These are phyloP conservation scores for Metschnikowia lochheadii DNA, from an alignment of 805 yeast genomes.

Conservation along the genomic window DNA sequence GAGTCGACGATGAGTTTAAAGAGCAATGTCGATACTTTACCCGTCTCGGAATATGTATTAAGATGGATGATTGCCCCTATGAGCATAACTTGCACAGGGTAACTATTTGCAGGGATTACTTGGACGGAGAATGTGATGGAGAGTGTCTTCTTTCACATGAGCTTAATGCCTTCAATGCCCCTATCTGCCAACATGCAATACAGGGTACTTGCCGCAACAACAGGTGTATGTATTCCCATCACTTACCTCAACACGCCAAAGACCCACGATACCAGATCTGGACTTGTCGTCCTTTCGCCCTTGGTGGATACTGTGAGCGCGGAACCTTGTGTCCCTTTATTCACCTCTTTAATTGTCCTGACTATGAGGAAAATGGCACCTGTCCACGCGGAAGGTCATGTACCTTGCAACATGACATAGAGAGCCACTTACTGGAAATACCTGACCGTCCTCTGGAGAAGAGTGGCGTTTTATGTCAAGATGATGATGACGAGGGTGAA, in stretches of 20 bases:
- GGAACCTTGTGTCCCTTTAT: slow-evolving; percentile 55
- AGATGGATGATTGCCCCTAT: slow-evolving; percentile 49
- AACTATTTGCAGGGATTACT: slow-evolving; percentile 50
- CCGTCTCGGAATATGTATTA: slow-evolving; percentile 49
- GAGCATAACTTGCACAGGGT: slow-evolving; percentile 49
- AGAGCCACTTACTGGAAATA: slow-evolving; percentile 24
- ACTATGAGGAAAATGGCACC: slow-evolving; percentile 54
- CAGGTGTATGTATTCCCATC: slow-evolving; percentile 49
- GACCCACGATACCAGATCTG: slow-evolving; percentile 36
- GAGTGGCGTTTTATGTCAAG: slow-evolving; percentile 20
- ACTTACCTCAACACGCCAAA: slow-evolving; percentile 45
- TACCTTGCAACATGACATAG: slow-evolving; percentile 44
- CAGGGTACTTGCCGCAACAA: slow-evolving; percentile 34
- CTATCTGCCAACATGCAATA: slow-evolving; percentile 29
- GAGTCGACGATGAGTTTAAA: neutral
- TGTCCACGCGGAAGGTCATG: slow-evolving; percentile 56
- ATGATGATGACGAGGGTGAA: slow-evolving; percentile 16
- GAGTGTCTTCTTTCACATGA: slow-evolving; percentile 56
- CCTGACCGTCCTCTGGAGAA: slow-evolving; percentile 19
- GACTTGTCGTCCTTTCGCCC: slow-evolving; percentile 64
- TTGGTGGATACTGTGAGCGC: slow-evolving; percentile 63
- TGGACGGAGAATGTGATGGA: slow-evolving; percentile 46
- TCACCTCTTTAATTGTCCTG: slow-evolving; percentile 69
- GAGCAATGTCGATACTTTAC: slow-evolving; percentile 35
- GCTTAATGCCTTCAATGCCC: slow-evolving; percentile 55